Evolutionary conservation across 164 flowering plant genomes (phyloP), one percentile per base, ranked within the genome.

Genomic region (Amborella trichopoda): DNA sequence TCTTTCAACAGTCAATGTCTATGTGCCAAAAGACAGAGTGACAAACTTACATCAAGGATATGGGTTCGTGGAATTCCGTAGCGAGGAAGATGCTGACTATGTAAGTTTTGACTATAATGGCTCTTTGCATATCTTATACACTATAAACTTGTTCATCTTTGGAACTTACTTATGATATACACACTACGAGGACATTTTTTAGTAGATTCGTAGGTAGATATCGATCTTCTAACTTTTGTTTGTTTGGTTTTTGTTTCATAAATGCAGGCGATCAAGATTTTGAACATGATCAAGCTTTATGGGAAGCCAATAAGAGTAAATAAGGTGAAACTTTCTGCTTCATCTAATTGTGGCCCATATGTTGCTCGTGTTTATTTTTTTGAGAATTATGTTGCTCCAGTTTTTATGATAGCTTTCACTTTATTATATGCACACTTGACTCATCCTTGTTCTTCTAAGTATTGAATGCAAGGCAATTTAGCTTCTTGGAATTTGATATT

Each of bases 61-160:
- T 70, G 99, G 99, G 19, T 93, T 93, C 65, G 91, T 93, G 23
- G 99, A 93, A 52, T 93, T 86, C 41, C 80, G 95, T 16, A 81
- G 94, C 52, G 97, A 90, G 68, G 95, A 79, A 61, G 99, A 93
- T 73, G 99, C 99, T 58, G 99, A 93, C 61, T 93, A 93, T 73
- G 99, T 88, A 68, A 59, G 84, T 64, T 9, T 49, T 22, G 20
- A 6, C 20, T 6, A 6, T 6, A n/a, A 40, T 3, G 17, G 4
- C 12, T 8, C 21, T 28, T 12, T 25, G 23, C 24, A 12, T 50
- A 21, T 41, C n/a, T n/a, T n/a, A n/a, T n/a, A 40, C 13, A 5
- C 28, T 3, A 20, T 28, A 2, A 26, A 25, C 22, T n/a, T 40
- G 23, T 40, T 40, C 23, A 40, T 40, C 20, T 3, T 6, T 40